Evolutionary conservation across 129 eudicot species (phyloP).

Genomic region (Tagetes patula): DNA sequence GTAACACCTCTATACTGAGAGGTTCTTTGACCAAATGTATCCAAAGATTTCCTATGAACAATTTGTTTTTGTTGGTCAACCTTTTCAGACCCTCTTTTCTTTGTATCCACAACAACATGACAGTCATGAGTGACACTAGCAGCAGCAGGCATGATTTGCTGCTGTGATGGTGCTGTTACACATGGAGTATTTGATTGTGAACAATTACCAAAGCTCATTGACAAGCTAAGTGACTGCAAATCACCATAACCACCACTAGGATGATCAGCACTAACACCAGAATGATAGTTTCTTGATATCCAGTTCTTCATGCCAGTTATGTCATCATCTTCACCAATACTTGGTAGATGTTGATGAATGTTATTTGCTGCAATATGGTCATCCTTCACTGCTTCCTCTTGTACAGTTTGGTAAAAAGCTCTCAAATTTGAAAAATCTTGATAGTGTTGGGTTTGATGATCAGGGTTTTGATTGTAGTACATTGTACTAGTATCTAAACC

Average conservation of each 20-base stretch:
- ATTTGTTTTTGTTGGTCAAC: constrained; percentile 70
- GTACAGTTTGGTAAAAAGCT: constrained; percentile 44
- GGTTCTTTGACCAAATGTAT: constrained; percentile 95
- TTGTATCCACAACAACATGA: constrained; percentile 56
- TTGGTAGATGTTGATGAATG: constrained; percentile 38
- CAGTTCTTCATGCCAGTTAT: constrained; percentile 53
- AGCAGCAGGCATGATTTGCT: constrained; percentile 55
- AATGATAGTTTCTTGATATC: constrained; percentile 54
- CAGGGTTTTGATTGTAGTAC: constrained; percentile 52
- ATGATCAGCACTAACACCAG: constrained; percentile 29
- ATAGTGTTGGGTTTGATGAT: constrained; percentile 45
- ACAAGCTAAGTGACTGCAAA: constrained; percentile 73
- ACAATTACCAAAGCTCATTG: constrained; percentile 74
- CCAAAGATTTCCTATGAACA: constrained; percentile 92
- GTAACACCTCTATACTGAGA: constrained; percentile 98
- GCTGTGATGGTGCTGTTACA: constrained; percentile 51
- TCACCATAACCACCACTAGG: constrained; percentile 43
- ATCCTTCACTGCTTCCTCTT: constrained; percentile 33
- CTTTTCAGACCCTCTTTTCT: constrained; percentile 77
- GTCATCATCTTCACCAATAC: constrained; percentile 44
- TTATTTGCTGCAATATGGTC: constrained; percentile 26
- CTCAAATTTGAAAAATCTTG: constrained; percentile 45
- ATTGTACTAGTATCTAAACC: constrained; percentile 28
- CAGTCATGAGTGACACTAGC: constrained; percentile 37
- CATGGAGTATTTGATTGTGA: constrained; percentile 64